These are phyloP conservation scores for Hypoxylon sp. DNA, from an alignment of 2,329 filamentous ascomycete genomes.

Conservation along the genomic window DNA sequence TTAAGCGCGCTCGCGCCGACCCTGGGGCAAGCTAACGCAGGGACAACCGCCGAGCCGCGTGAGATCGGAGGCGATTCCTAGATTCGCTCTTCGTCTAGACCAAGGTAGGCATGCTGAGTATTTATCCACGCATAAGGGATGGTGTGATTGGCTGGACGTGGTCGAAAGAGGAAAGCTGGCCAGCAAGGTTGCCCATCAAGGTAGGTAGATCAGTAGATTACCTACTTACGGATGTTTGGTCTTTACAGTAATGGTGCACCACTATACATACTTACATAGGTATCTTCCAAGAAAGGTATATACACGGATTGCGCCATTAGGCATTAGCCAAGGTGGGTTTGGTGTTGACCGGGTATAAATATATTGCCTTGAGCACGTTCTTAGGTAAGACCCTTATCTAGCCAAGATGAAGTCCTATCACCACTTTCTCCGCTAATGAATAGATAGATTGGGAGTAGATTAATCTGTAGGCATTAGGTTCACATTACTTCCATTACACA, in stretches of 20 bases:
- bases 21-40: conserved; percentile 40
- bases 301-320: conserved; percentile 37
- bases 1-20: conserved; percentile 25
- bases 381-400: conserved; percentile 17
- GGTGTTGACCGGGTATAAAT: conserved; percentile 42
- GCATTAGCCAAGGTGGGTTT: conserved; percentile 30
- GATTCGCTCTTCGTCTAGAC: conserved; percentile 17
- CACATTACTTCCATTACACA: conserved; percentile 10
- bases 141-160: conserved; percentile 34
- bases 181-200: conserved; percentile 45
- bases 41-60: conserved; percentile 32
- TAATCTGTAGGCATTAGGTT: neutral
- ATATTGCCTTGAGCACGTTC: conserved; percentile 41
- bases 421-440: neutral
- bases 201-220: conserved; percentile 17
- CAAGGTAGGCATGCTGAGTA: conserved; percentile 9
- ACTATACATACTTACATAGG: neutral
- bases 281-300: conserved; percentile 1
- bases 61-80: conserved; percentile 1
- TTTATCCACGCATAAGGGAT: neutral
- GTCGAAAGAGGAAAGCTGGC: conserved; percentile 31
- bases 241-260: conserved; percentile 15
- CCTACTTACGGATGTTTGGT: neutral
- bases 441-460: conserved; percentile 19
- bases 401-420: neutral